Evolutionary conservation across 805 yeast genomes (phyloP), one percentile per base, ranked within the genome.

Genomic region (Ogataea angusta): DNA sequence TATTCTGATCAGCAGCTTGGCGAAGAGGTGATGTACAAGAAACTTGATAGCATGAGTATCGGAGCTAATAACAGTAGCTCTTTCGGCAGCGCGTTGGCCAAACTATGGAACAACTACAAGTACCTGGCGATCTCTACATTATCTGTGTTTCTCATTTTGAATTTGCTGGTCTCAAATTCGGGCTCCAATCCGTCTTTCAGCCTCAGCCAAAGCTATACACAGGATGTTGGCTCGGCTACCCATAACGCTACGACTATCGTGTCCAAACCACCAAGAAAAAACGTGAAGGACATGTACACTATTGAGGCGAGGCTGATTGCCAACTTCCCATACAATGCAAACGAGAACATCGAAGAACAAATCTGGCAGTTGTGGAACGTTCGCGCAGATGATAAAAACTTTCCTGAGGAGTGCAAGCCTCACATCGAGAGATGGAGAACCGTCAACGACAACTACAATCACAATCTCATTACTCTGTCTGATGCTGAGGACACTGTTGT

Each of bases 381-480:
- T n/a, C 49, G 51, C 22, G 45, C 57, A 3, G 64, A 60, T 33
- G 56, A 59, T 34, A 48, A 51, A 33, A 40, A 38, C 14, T 62
- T 63, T 47, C 67, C 67, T 12, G 45, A 45, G 8, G 52, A 48
- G 22, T 60, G 65, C 48, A 56, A 51, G 34, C 31, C 47, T 21
- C 59, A 59, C 46, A 55, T 60, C 40, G 63, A 61, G 43, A 50
- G 66, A 44, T 63, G 67, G 67, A 53, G 61, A 46, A 38, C 45
- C 7, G 48, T 51, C 24, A 62, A 63, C 45, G 53, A 56, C 21
- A 56, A 58, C 38, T 59, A 49, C 40, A 51, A 61, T 38, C 59
- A 62, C 46, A 56, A 59, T 43, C 43, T 60, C 19, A 38, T 59
- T 27, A 49, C 63, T 3, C 41, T 61, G 33, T 52, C 50, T 10